phyloP scores from a whole-genome alignment of 208 protist genomes.

The Crithidia acanthocephali region DNA sequence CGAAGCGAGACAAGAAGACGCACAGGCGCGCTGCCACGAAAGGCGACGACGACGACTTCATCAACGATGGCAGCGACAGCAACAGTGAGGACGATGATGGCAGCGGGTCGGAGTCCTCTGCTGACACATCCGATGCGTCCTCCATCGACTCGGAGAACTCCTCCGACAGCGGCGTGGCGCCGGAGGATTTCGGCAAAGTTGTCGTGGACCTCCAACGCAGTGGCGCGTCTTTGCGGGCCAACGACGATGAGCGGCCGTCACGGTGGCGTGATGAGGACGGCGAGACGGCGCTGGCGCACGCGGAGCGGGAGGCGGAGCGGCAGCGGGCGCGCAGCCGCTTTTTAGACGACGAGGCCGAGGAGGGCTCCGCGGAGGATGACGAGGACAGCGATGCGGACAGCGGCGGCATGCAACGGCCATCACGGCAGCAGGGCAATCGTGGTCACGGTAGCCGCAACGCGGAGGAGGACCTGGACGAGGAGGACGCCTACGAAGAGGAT shows the following conservation, averaged over 20 bases:
- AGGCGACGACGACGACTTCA: constrained; percentile 24
- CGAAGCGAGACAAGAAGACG: background rate
- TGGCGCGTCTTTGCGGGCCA: constrained; percentile 47
- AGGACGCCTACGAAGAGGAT: constrained; percentile 33
- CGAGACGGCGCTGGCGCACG: constrained; percentile 36
- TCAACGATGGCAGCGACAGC: constrained; percentile 26
- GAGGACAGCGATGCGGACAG: constrained; percentile 26
- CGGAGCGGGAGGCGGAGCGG: constrained; percentile 38
- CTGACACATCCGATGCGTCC: constrained; percentile 16
- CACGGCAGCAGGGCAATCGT: too few species aligned
- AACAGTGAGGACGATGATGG: constrained; percentile 9
- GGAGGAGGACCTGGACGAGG: constrained; percentile 15
- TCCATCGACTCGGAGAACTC: constrained; percentile 33
- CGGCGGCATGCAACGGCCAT: constrained; percentile 27
- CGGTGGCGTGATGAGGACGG: constrained; percentile 63
- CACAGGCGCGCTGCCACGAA: background rate
- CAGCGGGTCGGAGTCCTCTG: constrained; percentile 15
- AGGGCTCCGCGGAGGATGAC: constrained; percentile 50
- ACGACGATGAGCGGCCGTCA: constrained; percentile 57
- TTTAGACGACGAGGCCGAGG: constrained; percentile 86
- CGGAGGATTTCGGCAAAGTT: constrained; percentile 65
- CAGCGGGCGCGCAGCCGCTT: constrained; percentile 51
- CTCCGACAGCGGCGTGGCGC: constrained; percentile 44
- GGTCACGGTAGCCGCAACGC: background rate
- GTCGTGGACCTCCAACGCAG: constrained; percentile 61